Percentiles rank a stretch among this genome's conserved stretches.
These are phyloP conservation scores for Cyberlindnera subsufficiens DNA, from an alignment of 805 yeast genomes.

Conservation along the genomic window DNA sequence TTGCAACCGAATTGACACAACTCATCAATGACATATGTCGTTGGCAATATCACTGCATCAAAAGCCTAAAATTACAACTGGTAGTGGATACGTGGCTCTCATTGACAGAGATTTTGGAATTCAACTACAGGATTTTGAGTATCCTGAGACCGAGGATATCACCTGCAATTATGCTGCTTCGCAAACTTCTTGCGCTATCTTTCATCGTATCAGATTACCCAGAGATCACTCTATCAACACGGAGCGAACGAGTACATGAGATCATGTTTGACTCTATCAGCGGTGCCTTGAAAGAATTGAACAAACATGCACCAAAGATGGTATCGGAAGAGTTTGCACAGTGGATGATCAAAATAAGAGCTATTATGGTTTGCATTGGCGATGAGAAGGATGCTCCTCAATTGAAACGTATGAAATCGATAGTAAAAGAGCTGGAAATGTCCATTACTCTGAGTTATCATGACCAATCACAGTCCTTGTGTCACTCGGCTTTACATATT, in stretches of 20 bases:
- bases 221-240: background rate
- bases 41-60: background rate
- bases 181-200: conserved; percentile 3
- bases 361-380: conserved; percentile 1
- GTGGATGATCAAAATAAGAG: conserved; percentile 7
- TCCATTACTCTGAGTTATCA: conserved; percentile 5
- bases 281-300: conserved; percentile 1
- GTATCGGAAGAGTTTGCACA: conserved; percentile 2
- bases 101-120: background rate
- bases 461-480: conserved; percentile 5
- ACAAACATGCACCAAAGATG: background rate
- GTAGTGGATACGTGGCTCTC: conserved; percentile 3
- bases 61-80: background rate
- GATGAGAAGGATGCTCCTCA: conserved; percentile 3
- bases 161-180: background rate
- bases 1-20: background rate
- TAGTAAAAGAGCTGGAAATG: conserved; percentile 1
- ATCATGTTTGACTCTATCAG: conserved; percentile 2
- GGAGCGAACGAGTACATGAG: background rate
- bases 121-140: conserved; percentile 4
- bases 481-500: conserved; percentile 3
- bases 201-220: background rate
- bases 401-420: background rate
- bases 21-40: background rate
- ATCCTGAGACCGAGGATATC: conserved; percentile 2